phyloP scores from a whole-genome alignment of 768 basidiomycete species.

The Galerina marginata region DNA sequence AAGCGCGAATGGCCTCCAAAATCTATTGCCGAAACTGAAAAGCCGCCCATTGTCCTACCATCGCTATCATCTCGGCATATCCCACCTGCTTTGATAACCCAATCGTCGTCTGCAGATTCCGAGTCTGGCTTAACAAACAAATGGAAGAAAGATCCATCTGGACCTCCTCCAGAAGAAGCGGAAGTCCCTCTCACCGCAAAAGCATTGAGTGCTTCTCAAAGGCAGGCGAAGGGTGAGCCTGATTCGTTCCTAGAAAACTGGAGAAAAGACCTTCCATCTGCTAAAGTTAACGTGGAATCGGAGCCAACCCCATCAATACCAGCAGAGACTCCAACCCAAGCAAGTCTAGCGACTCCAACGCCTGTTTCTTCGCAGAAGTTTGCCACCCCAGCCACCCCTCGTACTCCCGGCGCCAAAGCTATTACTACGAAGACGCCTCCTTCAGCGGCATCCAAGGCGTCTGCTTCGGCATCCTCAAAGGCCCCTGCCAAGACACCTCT shows the following conservation, averaged over 20 bases:
- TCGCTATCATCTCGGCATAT: conserved; percentile 42
- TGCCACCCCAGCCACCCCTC: conserved; percentile 15
- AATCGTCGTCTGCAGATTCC: conserved; percentile 31
- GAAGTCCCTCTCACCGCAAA: conserved; percentile 32
- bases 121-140: conserved; percentile 3
- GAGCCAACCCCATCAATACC: conserved; percentile 15
- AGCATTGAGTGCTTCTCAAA: conserved; percentile 27
- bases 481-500: conserved; percentile 29
- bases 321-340: not conserved
- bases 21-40: conserved; percentile 36
- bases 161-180: conserved; percentile 20
- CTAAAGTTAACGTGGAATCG: conserved; percentile 20
- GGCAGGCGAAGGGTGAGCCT: conserved; percentile 24
- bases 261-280: conserved; percentile 31
- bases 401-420: conserved; percentile 21
- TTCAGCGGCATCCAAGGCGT: conserved; percentile 8
- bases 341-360: conserved; percentile 20
- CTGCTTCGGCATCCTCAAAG: conserved; percentile 5
- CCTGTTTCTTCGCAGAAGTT: conserved; percentile 18
- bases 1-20: conserved; percentile 82
- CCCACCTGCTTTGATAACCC: conserved; percentile 39
- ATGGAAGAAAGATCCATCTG: conserved; percentile 14
- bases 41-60: conserved; percentile 40
- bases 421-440: conserved; percentile 30
- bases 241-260: conserved; percentile 32